A percentile compares a stretch with the other conserved stretches of the same genome.
These are phyloP conservation scores for Heliamphora exappendiculata DNA, from an alignment of 148 eudicot species.

Conservation along the genomic window DNA sequence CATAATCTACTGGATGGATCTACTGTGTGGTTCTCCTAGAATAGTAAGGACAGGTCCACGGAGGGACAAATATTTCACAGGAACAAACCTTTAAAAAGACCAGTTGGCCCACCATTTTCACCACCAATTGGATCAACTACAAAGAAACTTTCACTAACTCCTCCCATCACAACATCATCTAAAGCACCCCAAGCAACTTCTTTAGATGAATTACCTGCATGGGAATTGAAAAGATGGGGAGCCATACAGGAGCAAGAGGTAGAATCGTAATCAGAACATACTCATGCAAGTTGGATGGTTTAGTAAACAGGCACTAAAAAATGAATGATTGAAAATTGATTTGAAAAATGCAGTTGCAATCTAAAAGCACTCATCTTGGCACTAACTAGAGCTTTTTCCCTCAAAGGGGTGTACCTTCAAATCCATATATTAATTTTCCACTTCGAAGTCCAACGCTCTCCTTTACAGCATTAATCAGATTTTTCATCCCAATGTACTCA, in stretches of 20 bases:
- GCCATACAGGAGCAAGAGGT: background rate
- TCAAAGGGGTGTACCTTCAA: conserved; percentile 52
- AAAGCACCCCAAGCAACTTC: conserved; percentile 97
- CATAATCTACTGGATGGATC: background rate
- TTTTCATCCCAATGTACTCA: conserved; percentile 85
- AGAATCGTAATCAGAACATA: background rate
- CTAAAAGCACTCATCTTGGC: background rate
- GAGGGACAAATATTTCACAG: conserved; percentile 3
- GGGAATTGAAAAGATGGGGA: conserved; percentile 3
- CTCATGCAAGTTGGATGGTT: background rate
- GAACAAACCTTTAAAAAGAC: conserved; percentile 74
- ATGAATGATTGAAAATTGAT: too few relatives aligned
- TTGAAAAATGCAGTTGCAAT: too few relatives aligned
- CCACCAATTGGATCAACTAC: conserved; percentile 68
- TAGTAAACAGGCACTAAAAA: background rate
- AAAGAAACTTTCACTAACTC: conserved; percentile 87
- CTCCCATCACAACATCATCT: conserved; percentile 99
- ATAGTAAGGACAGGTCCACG: background rate
- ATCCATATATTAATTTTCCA: conserved; percentile 81
- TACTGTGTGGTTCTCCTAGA: background rate
- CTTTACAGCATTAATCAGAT: conserved; percentile 71
- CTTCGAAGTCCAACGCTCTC: conserved; percentile 49
- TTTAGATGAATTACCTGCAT: conserved; percentile 52
- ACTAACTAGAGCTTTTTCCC: background rate
- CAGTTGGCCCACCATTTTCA: conserved; percentile 75